phyloP scores from a whole-genome alignment of 2,329 filamentous ascomycete species.

The Calonectria pauciramosa region DNA sequence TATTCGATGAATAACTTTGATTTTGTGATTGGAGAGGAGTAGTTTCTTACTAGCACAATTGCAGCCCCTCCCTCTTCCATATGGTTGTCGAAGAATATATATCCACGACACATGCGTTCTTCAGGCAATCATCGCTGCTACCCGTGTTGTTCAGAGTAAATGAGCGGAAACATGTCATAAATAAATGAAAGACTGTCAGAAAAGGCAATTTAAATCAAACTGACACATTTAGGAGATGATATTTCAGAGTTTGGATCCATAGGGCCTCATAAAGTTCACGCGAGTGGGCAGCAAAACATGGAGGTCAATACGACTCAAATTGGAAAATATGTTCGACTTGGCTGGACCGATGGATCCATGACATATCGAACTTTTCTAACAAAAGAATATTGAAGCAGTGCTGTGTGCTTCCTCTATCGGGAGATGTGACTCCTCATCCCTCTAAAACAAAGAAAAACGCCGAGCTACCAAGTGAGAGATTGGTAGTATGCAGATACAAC shows the following conservation, averaged over 20 bases:
- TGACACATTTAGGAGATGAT: neutral
- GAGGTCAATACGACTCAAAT: neutral
- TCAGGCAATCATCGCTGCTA: neutral
- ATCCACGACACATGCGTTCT: neutral
- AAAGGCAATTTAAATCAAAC: neutral
- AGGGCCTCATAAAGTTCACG: neutral
- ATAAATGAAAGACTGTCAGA: neutral
- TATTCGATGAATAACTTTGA: neutral
- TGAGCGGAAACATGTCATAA: neutral
- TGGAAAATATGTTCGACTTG: neutral
- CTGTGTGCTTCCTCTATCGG: neutral
- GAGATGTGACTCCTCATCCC: neutral
- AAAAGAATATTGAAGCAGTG: neutral
- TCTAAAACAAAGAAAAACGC: constrained; percentile 9
- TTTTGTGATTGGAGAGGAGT: neutral
- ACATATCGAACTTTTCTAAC: neutral
- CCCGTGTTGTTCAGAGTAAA: neutral
- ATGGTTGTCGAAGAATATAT: neutral
- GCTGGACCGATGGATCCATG: neutral
- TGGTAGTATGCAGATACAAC: neutral
- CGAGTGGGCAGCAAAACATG: neutral
- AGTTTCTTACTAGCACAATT: neutral
- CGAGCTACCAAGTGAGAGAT: neutral
- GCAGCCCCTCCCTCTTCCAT: neutral
- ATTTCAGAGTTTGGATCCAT: neutral